phyloP scores from a whole-genome alignment of 2,329 filamentous ascomycete species.

The Akanthomyces lecanii region DNA sequence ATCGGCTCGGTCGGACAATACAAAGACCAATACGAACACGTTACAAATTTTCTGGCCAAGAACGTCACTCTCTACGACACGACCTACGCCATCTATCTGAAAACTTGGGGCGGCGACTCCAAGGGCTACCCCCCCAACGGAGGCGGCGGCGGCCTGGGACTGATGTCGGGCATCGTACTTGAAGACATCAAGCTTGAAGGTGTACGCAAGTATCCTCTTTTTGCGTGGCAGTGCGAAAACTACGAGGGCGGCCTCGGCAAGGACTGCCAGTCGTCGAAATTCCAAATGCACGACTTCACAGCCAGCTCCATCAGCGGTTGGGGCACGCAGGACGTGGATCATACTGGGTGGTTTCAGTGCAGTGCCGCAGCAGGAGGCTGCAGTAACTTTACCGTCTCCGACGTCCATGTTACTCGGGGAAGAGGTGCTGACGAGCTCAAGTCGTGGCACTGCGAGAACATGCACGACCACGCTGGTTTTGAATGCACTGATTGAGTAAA shows the following conservation, averaged over 20 bases:
- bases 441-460: constrained; percentile 17
- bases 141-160: constrained; percentile 51
- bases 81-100: constrained; percentile 48
- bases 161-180: constrained; percentile 29
- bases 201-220: constrained; percentile 29
- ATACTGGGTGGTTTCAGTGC: constrained; percentile 29
- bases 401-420: constrained; percentile 23
- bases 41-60: constrained; percentile 45
- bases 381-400: constrained; percentile 26
- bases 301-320: constrained; percentile 29
- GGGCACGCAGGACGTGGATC: constrained; percentile 23
- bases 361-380: constrained; percentile 30
- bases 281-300: constrained; percentile 27
- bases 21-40: constrained; percentile 40
- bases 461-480: constrained; percentile 12
- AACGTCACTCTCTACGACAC: constrained; percentile 46
- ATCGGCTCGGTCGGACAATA: constrained; percentile 57
- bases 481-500: not conserved
- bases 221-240: constrained; percentile 34
- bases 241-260: constrained; percentile 31
- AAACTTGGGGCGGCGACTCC: constrained; percentile 54
- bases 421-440: constrained; percentile 19
- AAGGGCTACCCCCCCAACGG: constrained; percentile 53
- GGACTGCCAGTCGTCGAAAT: constrained; percentile 32
- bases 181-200: constrained; percentile 29